A percentile compares a stretch with the other conserved stretches of the same genome.
Evolutionary conservation across 75 land plant genomes (phyloP).

Genomic region (Larix kaempferi): DNA sequence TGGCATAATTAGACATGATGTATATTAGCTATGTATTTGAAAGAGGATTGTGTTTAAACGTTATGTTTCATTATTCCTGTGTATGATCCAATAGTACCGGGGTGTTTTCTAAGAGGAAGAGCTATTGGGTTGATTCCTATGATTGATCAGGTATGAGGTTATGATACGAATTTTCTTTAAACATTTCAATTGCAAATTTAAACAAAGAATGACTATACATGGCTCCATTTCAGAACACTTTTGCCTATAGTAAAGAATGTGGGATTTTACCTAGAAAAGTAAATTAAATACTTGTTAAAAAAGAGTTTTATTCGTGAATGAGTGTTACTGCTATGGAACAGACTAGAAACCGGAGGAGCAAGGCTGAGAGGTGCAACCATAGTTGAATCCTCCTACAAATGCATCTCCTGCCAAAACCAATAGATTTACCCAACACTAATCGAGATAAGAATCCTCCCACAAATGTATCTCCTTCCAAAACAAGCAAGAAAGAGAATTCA

Average conservation of each 20-base stretch:
- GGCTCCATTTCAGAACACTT: neutral
- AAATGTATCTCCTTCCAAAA: no score
- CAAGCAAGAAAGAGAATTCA: no score
- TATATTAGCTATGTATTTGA: neutral
- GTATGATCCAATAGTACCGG: constrained; percentile 18
- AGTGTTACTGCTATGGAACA: no score
- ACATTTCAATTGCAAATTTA: no score
- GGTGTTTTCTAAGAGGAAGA: constrained; percentile 59
- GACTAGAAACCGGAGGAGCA: no score
- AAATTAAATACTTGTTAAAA: no score
- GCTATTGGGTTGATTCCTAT: constrained; percentile 70
- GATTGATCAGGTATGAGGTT: constrained; percentile 46
- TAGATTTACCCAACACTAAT: no score
- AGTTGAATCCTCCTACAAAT: no score
- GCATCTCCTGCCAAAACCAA: no score
- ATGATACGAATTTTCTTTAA: neutral
- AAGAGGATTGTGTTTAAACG: neutral
- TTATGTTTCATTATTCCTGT: neutral
- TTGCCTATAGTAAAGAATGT: neutral
- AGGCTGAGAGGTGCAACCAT: no score
- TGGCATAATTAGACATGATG: neutral
- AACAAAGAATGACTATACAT: neutral
- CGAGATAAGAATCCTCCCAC: no score
- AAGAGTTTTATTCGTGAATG: no score
- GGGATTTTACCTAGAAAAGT: neutral